Evolutionary conservation across 2,329 filamentous ascomycete species (phyloP), one percentile per base, ranked within the genome.

Genomic region (Aspergillus sp.): DNA sequence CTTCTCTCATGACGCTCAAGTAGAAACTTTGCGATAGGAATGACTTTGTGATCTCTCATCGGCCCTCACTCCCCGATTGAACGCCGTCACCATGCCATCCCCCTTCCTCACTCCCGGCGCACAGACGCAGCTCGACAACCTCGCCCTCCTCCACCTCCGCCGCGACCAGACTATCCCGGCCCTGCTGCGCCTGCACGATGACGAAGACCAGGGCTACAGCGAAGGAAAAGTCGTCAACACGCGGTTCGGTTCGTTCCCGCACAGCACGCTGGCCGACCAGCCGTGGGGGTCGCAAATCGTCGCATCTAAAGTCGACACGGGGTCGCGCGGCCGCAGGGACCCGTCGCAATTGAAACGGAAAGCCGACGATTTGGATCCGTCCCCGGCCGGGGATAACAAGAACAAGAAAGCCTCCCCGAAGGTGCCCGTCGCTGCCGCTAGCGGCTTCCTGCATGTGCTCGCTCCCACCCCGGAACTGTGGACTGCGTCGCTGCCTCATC

Each of bases 261-360:
- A 94, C 72, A 89, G 85, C 11, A 93, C 90, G 0, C 78, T 94
- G 50, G 84, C 96, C 57, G 82, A 86, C 5, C 81, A 92, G 56
- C 90, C 91, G 47, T 98, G 94, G 94, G 95, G 95, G 29, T 92
- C 90, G 6, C 95, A 98, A 73, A 88, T 98, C 22, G 85, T 91
- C 51, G 95, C 95, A 7, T 96, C 92, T 1, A 86, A 89, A 32
- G 92, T 97, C 58, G 91, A 97, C 70, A 97, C 93, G 0, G 92
- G 93, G 12, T 95, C 92, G n/a, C 83, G 92, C 67, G 92, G 92
- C 36, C 85, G 90, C 54, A 83, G 92, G 67, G 91, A 91, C 29
- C 84, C 89, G 50, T 89, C 88, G 80, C 55, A 75, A 73, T 24
- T 79, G 47, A 83, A 85, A 61, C 81, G 80, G 45, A 81, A 82